A percentile compares a stretch with the other conserved stretches of the same genome.
These are phyloP conservation scores for Globisporangium yorkense DNA, from an alignment of 352 stramenopile genomes.

Conservation along the genomic window DNA sequence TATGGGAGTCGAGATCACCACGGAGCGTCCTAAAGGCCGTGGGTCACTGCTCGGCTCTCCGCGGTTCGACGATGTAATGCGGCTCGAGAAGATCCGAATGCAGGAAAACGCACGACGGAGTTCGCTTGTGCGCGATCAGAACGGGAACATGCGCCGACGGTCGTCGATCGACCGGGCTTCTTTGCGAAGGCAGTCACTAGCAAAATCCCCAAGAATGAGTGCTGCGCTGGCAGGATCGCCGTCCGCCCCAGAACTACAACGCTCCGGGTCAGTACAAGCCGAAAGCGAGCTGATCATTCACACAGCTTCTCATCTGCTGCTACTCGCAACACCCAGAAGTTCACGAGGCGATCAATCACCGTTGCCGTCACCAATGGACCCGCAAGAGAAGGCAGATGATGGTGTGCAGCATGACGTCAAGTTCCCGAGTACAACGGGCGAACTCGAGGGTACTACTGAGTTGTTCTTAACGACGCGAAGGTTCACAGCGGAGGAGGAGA, in stretches of 20 bases:
- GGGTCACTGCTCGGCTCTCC: conserved; percentile 5
- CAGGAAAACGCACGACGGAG: conserved; percentile 14
- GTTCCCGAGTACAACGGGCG: not conserved
- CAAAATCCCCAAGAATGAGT: not conserved
- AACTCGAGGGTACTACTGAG: not conserved
- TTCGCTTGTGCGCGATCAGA: conserved; percentile 13
- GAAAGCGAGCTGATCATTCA: not conserved
- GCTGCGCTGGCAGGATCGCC: not conserved
- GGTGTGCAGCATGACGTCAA: not conserved
- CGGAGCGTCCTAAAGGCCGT: conserved; percentile 23
- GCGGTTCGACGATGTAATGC: conserved; percentile 1
- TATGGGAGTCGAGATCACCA: conserved; percentile 53
- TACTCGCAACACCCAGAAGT: not conserved
- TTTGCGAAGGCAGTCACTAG: not conserved
- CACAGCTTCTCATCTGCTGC: not conserved
- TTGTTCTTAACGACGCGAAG: conserved; percentile 9
- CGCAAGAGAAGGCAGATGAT: not conserved
- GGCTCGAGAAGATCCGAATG: conserved; percentile 14
- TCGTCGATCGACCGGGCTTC: not conserved
- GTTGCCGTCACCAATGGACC: not conserved
- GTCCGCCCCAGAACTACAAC: conserved; percentile 7
- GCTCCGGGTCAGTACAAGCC: not conserved
- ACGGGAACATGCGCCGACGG: conserved; percentile 12
- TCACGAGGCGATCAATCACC: too few species aligned
- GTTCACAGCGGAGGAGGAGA: not conserved